Evolutionary conservation across 2,329 filamentous ascomycete species (phyloP).

Genomic region (Monosporascus sp.): DNA sequence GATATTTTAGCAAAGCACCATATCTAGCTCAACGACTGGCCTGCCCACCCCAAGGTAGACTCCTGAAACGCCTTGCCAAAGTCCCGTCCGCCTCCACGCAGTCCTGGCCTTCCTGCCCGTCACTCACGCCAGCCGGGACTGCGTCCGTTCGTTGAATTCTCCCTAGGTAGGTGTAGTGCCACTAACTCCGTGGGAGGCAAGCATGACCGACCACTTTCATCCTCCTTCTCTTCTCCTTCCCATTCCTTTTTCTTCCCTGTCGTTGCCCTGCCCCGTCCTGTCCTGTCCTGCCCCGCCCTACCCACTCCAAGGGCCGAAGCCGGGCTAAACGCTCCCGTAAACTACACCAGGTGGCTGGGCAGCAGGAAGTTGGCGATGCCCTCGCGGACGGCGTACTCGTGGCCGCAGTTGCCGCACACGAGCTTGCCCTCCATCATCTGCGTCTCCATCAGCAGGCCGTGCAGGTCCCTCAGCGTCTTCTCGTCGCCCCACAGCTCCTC

Average conservation of each 20-base stretch:
- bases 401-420: slow-evolving; percentile 84
- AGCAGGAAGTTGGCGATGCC: slow-evolving; percentile 95
- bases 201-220: not conserved
- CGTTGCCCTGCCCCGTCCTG: not conserved
- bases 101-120: no score
- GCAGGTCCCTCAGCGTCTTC: slow-evolving; percentile 69
- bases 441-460: slow-evolving; percentile 80
- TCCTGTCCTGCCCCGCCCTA: not conserved
- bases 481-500: slow-evolving; percentile 61
- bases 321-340: not conserved
- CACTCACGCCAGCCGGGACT: no score
- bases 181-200: not conserved
- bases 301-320: not conserved
- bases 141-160: no score
- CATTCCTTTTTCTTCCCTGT: not conserved
- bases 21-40: no score
- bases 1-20: no score
- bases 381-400: slow-evolving; percentile 92
- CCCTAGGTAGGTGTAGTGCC: not conserved
- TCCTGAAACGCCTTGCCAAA: no score
- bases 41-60: no score
- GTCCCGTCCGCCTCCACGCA: no score
- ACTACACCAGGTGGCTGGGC: slow-evolving; percentile 78
- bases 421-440: slow-evolving; percentile 84
- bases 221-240: not conserved